Evolutionary conservation across 148 eudicot genomes (phyloP).

Genomic region (Rhododendron ferrugineum): DNA sequence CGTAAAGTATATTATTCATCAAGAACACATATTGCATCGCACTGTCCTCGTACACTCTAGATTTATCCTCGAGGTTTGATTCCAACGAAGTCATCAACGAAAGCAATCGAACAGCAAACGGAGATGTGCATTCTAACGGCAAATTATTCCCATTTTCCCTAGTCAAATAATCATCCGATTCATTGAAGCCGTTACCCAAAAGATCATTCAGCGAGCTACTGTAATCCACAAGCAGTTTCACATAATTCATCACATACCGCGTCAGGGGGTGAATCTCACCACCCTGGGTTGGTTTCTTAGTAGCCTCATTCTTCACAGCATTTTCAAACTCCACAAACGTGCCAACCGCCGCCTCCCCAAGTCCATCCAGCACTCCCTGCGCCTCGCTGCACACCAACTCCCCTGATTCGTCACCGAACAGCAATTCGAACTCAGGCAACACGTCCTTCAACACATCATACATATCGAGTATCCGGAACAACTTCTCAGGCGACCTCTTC

Average conservation of each 20-base stretch:
- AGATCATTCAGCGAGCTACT: conserved; percentile 55
- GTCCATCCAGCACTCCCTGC: conserved; percentile 49
- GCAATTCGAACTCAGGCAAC: conserved; percentile 42
- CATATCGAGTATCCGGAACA: conserved; percentile 87
- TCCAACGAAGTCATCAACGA: conserved; percentile 52
- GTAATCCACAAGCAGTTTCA: conserved; percentile 75
- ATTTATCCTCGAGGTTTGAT: conserved; percentile 72
- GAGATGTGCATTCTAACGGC: conserved; percentile 31
- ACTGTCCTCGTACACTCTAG: conserved; percentile 62
- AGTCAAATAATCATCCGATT: background rate
- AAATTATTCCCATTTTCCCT: conserved; percentile 21
- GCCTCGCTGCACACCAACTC: conserved; percentile 63
- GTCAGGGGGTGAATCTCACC: conserved; percentile 84
- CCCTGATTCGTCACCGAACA: conserved; percentile 63
- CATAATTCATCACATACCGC: conserved; percentile 92
- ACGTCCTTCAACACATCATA: conserved; percentile 65
- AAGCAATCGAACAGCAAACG: conserved; percentile 46
- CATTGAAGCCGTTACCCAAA: conserved; percentile 31
- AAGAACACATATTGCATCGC: conserved; percentile 73
- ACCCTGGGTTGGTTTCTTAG: conserved; percentile 50
- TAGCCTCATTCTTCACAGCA: conserved; percentile 68
- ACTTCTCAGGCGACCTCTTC: conserved; percentile 68
- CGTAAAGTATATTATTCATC: conserved; percentile 84
- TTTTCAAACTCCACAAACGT: conserved; percentile 80
- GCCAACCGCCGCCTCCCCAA: conserved; percentile 71